phyloP scores from a whole-genome alignment of 345 rosid species.

The Melastoma malabathricum region DNA sequence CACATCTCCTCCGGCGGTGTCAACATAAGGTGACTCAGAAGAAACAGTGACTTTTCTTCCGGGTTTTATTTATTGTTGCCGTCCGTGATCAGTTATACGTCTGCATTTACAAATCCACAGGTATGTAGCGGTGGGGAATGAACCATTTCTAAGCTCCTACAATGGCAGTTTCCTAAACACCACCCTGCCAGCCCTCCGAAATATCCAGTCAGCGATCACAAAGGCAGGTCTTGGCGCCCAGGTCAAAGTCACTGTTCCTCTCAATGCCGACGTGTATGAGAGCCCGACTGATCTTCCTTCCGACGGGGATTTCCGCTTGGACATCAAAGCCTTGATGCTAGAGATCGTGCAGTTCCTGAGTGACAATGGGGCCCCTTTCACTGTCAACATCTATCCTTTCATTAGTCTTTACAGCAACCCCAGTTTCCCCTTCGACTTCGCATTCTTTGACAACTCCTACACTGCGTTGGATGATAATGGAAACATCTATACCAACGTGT shows the following conservation, averaged over 20 bases:
- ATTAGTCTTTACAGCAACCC: too few relatives aligned
- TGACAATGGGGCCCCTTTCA: slow-evolving; percentile 34
- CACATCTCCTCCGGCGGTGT: slow-evolving; percentile 45
- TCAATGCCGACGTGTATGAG: slow-evolving; percentile 74
- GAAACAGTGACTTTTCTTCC: too few relatives aligned
- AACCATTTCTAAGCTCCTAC: slow-evolving; percentile 69
- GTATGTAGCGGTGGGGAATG: slow-evolving; percentile 88
- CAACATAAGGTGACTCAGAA: slow-evolving; percentile 72
- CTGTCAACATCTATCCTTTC: too few relatives aligned
- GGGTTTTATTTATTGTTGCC: too few relatives aligned
- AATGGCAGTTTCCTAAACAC: slow-evolving; percentile 53
- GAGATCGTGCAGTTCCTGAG: slow-evolving; percentile 57
- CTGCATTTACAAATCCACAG: slow-evolving; percentile 34
- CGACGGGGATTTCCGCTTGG: slow-evolving; percentile 79
- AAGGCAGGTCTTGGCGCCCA: slow-evolving; percentile 60
- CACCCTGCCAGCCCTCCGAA: slow-evolving; percentile 67
- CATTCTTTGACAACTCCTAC: slow-evolving; percentile 64
- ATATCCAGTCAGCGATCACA: slow-evolving; percentile 66
- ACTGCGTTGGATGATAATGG: slow-evolving; percentile 59
- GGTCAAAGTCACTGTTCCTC: slow-evolving; percentile 73
- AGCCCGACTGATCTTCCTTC: slow-evolving; percentile 38
- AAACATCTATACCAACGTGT: slow-evolving; percentile 50
- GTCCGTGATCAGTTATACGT: too few relatives aligned
- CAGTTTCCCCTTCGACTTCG: too few relatives aligned
- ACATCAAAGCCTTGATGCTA: too few relatives aligned